Base-by-base conservation (phyloP, 2,329 filamentous ascomycete species). In the Hortaea werneckii region DNA sequence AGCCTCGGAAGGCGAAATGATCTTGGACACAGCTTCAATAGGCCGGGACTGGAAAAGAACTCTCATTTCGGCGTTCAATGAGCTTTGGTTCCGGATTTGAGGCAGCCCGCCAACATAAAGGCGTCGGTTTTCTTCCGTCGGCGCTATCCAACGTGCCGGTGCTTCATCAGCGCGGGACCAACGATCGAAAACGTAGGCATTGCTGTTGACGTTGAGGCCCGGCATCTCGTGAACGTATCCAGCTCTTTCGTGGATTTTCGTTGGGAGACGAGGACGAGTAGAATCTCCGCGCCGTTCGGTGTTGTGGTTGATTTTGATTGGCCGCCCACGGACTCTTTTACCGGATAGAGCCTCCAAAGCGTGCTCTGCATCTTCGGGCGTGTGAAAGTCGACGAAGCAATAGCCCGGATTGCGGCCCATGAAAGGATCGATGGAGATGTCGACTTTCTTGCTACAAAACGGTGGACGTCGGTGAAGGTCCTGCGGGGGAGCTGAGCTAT, bases 381-480 rank as follows among this genome's bases (percentile, higher is more conserved):
- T 72, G 40, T 64, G 63, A 47, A 87, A 77, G 56, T 87, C 82
- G 40, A 86, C 77, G 55, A 87, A 35, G 67, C 82, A 87, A 66
- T 85, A 86, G 34, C 80, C 82, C 0, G 82, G 82, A 60, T 86
- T 87, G 39, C 82, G 72, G 37, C 75, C 77, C 29, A 76, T 82
- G 61, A 83, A 78, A 1, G 80, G 76, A 56, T 87, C 82, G 44
- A 83, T 73, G 1, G 80, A 80, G 55, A 87, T 82, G 60, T 83
- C 79, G 52, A 86, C 76, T 40, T 77, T 75, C 52, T 75, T 35
- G n/a, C n/a, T 12, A 10, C 32, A 35, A 9, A 35, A 35, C 32
- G n/a, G 32, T 10, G 9, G 32, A 9, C 9, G 9, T 35, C 3
- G n/a, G 32, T 12, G 32, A 10, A 35, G 9, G 9, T 12, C 9